These are phyloP conservation scores for Kalmanozyma brasiliensis DNA, from an alignment of 1,284 basidiomycete genomes.

Conservation along the genomic window DNA sequence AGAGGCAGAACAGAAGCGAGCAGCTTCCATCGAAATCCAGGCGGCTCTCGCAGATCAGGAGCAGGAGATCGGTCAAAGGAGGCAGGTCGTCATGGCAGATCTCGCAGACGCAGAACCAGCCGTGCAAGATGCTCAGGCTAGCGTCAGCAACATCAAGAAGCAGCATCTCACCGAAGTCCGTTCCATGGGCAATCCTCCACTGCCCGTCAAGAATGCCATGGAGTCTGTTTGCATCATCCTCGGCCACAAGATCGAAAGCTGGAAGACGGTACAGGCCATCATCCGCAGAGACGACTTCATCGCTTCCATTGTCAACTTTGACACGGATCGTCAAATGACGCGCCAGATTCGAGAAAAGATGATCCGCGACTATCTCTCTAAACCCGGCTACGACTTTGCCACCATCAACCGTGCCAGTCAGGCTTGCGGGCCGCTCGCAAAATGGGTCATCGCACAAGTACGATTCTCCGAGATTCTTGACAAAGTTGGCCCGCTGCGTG, in stretches of 20 bases:
- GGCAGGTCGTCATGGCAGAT: conserved; percentile 89
- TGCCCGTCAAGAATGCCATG: conserved; percentile 97
- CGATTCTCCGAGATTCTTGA: conserved; percentile 97
- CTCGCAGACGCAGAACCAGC: conserved; percentile 98
- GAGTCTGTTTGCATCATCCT: conserved; percentile 97
- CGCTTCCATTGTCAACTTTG: conserved; percentile 94
- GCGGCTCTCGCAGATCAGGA: conserved; percentile 92
- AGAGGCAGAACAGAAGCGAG: conserved; percentile 97
- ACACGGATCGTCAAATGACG: conserved; percentile 90
- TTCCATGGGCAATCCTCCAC: conserved; percentile 97
- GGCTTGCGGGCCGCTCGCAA: conserved; percentile 97
- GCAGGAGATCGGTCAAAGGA: conserved; percentile 85
- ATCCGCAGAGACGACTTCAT: conserved; percentile 99
- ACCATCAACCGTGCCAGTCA: conserved; percentile 93
- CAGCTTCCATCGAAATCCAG: conserved; percentile 94
- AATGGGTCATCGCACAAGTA: conserved; percentile 98
- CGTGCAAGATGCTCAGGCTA: conserved; percentile 90
- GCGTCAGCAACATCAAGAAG: conserved; percentile 96
- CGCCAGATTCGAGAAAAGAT: conserved; percentile 87
- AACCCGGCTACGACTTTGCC: conserved; percentile 93
- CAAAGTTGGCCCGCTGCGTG: conserved; percentile 93
- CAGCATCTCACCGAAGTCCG: conserved; percentile 97
- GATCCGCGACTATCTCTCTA: conserved; percentile 91
- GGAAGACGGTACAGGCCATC: conserved; percentile 95
- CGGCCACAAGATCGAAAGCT: conserved; percentile 96